phyloP scores from a whole-genome alignment of 768 basidiomycete species.

The Lentinula edodes region DNA sequence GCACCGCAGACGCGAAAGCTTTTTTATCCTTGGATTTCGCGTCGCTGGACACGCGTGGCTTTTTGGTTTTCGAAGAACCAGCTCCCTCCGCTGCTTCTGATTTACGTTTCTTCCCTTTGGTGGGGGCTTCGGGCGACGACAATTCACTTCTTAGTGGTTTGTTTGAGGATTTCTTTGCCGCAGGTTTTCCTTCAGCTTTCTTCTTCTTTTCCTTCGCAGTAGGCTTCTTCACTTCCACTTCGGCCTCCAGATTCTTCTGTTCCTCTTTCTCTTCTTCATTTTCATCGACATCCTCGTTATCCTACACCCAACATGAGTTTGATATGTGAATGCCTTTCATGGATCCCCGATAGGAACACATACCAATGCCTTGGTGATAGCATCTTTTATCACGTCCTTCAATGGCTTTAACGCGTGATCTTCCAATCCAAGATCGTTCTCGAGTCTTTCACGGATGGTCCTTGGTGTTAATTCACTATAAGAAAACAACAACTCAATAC shows the following conservation, averaged over 20 bases:
- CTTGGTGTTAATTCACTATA: neutral
- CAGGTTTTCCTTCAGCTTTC: neutral
- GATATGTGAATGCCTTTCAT: neutral
- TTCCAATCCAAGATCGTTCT: neutral
- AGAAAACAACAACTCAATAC: neutral
- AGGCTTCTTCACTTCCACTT: neutral
- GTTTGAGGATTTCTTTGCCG: neutral
- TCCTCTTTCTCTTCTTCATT: neutral
- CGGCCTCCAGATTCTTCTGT: neutral
- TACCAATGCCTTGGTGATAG: neutral
- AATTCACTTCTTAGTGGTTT: neutral
- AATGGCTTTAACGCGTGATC: neutral
- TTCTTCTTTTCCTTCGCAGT: neutral
- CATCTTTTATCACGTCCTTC: neutral
- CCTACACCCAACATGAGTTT: neutral
- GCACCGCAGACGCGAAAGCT: slow-evolving; percentile 33
- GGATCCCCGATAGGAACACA: neutral
- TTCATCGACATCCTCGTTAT: neutral
- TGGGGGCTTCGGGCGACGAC: neutral
- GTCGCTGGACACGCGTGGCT: neutral
- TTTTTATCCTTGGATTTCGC: slow-evolving; percentile 9
- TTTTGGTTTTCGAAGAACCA: slow-evolving; percentile 3
- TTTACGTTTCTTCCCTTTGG: slow-evolving; percentile 5
- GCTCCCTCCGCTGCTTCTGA: neutral
- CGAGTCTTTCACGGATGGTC: neutral